Base-by-base conservation (phyloP, 805 yeast genomes). In the Ogataea pilisensis region DNA sequence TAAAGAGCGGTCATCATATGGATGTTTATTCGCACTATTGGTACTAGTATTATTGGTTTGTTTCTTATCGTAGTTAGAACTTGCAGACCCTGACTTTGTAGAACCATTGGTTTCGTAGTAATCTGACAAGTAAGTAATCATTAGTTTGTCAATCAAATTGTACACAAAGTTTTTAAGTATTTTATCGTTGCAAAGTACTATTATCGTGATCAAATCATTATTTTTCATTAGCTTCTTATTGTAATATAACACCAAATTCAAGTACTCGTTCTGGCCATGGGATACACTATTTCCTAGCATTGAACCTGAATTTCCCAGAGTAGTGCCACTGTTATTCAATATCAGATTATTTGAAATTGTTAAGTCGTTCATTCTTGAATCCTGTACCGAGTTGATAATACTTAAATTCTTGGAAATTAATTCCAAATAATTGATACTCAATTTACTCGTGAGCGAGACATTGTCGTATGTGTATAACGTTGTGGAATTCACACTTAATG, bases 401-500 rank as follows among this genome's bases (percentile, higher is more conserved):
- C 80, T 79, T 43, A 78, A 57, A 38, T 78, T 82, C 47, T 70
- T 73, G 13, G 80, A 69, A 4, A 78, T 64, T 1, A 72, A 58
- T 49, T 79, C 85, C 1, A 75, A 65, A 42, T 80, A 70, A 48
- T 76, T 76, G 36, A 77, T 59, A 37, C 66, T 69, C 31, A 69
- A 61, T 20, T 61, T 53, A 24, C 68, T 65, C 1, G 67, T 62
- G 29, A 78, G 56, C 19, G 62, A 64, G 34, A 61, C 57, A 52
- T 76, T 76, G 49, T 78, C 83, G 46, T 76, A 69, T 11, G 83
- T 73, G 55, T 74, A 80, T 12, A 78, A 62, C 0, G 84, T 77
- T 5, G 82, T 75, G 14, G 84, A 78, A 52, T 80, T 78, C 26
- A 60, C 44, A 30, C 60, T 60, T 35, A 61, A 44, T 17, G 60